Base-by-base conservation (phyloP, 2,329 filamentous ascomycete genomes). In the Escovopsis sp. region DNA sequence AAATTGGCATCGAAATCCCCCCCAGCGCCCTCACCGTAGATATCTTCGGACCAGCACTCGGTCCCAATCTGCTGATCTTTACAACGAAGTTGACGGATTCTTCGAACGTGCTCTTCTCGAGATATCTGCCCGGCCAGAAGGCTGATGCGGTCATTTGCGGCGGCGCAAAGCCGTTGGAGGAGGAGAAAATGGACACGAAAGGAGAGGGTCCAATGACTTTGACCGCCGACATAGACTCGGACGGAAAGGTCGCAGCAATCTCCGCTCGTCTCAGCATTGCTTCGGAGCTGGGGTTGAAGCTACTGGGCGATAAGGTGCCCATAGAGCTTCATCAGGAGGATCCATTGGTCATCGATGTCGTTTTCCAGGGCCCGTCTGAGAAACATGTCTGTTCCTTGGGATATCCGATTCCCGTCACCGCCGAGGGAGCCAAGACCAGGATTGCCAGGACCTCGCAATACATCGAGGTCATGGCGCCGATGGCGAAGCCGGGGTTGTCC, bases 401-500 rank as follows among this genome's bases (percentile, higher is more conserved):
- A 2, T 70, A 62, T 35, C 61, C 62, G 0, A 35, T 53, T 0
- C 63, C 64, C 0, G 47, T 68, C 9, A 45, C 47, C 12, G 50
- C 52, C 12, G 48, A 52, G 4, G 48, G 45, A 8, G 52, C 50
- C 41, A 59, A 48, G 38, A 60, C 52, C 2, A 58, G 60, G 11
- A 50, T 68, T 17, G 63, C 60, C 26, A 57, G 63, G 23, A 61
- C 49, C 16, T 61, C 62, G 2, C 48, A 48, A 9, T 67, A 63
- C 40, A 43, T 68, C 21, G 63, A 68, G 39, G 45, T 68, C 19
- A 49, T 63, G 26, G 62, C 56, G 9, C 48, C 48, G 4, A 17
- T 55, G 15, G 53, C 51, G 6, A 35, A 43, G 11, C 42, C 51
- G 2, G 43, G 39, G 2, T 33, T 16, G 11, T 48, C 48, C 3